Percentiles rank a stretch among this genome's conserved stretches.
Conservation (phyloP, 208 protist genomes). For the Leishmania martiniquensis region DNA sequence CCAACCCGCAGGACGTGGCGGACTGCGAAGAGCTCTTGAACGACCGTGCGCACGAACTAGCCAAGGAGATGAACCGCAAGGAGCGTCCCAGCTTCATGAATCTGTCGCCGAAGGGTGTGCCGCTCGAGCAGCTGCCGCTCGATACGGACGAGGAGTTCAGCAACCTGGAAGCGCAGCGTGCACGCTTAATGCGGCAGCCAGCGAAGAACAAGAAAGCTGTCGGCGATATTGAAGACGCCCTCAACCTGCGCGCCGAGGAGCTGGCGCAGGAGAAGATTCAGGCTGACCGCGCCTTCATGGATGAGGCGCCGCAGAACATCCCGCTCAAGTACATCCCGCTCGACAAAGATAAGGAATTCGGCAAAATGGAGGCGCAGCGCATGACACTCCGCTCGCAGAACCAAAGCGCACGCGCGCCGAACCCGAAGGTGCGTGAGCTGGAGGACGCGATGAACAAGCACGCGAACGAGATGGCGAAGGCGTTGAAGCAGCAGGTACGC, state of each 20-base stretch:
- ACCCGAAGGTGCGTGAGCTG: conserved; percentile 51
- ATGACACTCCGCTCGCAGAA: conserved; percentile 47
- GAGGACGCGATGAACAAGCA: conserved; percentile 75
- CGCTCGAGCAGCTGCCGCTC: conserved; percentile 67
- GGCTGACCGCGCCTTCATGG: conserved; percentile 69
- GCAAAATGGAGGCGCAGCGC: conserved; percentile 65
- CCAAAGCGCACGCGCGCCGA: conserved; percentile 32
- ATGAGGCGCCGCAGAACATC: conserved; percentile 63
- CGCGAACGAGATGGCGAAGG: conserved; percentile 52
- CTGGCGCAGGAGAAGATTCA: conserved; percentile 75
- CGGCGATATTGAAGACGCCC: conserved; percentile 47
- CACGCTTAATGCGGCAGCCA: conserved; percentile 57
- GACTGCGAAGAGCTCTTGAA: conserved; percentile 84
- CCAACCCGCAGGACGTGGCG: conserved; percentile 57
- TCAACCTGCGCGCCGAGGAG: conserved; percentile 71
- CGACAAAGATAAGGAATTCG: conserved; percentile 66
- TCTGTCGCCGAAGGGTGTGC: conserved; percentile 47
- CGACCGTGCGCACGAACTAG: conserved; percentile 69
- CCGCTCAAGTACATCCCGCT: conserved; percentile 68
- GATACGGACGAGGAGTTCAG: conserved; percentile 71
- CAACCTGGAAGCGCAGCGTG: conserved; percentile 70
- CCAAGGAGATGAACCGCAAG: conserved; percentile 66
- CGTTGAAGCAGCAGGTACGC: conserved; percentile 53
- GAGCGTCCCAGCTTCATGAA: conserved; percentile 69
- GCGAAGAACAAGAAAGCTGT: conserved; percentile 66